A percentile compares a stretch with the other conserved stretches of the same genome.
These are phyloP conservation scores for Malus orientalis DNA, from an alignment of 306 rosid genomes.

Conservation along the genomic window DNA sequence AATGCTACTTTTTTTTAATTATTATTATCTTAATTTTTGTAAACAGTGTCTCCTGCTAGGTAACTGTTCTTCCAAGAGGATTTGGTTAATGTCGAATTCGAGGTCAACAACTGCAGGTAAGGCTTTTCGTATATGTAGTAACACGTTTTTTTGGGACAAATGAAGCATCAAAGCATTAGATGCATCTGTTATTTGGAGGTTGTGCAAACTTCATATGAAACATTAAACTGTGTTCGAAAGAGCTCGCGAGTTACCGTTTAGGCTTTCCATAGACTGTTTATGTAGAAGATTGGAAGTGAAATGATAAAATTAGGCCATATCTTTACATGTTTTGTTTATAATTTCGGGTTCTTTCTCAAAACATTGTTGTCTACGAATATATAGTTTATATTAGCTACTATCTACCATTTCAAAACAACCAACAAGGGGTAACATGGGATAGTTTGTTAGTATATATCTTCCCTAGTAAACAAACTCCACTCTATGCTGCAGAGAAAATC, in stretches of 20 bases:
- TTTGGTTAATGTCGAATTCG: neutral
- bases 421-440: neutral
- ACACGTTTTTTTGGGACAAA: neutral
- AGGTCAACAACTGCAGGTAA: neutral
- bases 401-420: no score
- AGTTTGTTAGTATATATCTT: neutral
- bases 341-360: no score
- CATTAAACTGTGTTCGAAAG: neutral
- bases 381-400: no score
- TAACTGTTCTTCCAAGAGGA: neutral
- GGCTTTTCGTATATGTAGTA: neutral
- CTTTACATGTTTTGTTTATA: no score
- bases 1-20: neutral
- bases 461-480: neutral
- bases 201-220: neutral
- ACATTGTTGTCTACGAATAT: no score
- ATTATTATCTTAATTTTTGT: neutral
- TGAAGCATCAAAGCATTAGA: neutral
- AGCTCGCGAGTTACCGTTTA: neutral
- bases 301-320: no score
- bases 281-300: no score
- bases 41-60: neutral
- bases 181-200: neutral
- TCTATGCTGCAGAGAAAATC: neutral
- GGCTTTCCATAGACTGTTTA: no score